phyloP scores from a whole-genome alignment of 768 basidiomycete species.

The Collybiopsis confluens region DNA sequence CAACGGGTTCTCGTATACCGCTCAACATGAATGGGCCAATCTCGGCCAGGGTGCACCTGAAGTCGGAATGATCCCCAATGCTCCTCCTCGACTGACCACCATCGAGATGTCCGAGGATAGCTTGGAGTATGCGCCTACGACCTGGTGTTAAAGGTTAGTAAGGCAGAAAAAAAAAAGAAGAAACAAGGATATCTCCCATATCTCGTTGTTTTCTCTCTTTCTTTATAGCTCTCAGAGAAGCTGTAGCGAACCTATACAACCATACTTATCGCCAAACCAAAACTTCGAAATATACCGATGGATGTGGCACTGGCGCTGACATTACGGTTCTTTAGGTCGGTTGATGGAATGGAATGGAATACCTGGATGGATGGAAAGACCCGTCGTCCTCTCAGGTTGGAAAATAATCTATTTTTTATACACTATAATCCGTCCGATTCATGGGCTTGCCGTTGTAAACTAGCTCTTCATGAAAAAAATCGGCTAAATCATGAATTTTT shows the following conservation, averaged over 20 bases:
- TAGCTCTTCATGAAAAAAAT: slow-evolving; percentile 1
- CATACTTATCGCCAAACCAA: slow-evolving; percentile 80
- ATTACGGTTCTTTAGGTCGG: no score
- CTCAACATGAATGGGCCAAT: slow-evolving; percentile 80
- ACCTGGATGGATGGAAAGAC: no score
- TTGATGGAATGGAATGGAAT: no score
- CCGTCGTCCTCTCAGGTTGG: no score
- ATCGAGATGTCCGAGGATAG: slow-evolving; percentile 68
- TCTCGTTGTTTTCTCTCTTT: no score
- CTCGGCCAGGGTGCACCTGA: slow-evolving; percentile 89
- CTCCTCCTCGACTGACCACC: slow-evolving; percentile 57
- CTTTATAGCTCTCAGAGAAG: no score
- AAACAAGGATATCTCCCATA: no score
- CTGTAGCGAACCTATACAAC: slow-evolving; percentile 90
- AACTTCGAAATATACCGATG: slow-evolving; percentile 79
- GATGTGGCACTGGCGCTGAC: no score
- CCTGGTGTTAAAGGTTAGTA: slow-evolving; percentile 78
- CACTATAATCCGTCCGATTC: neutral
- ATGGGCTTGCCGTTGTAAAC: slow-evolving; percentile 1
- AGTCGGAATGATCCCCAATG: slow-evolving; percentile 78
- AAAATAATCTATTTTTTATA: no score
- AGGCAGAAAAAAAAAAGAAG: no score
- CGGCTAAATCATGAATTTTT: neutral
- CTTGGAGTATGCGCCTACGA: slow-evolving; percentile 89
- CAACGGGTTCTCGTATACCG: slow-evolving; percentile 82